phyloP scores from a whole-genome alignment of 805 yeast genomes.

The Blastobotrys parvus region DNA sequence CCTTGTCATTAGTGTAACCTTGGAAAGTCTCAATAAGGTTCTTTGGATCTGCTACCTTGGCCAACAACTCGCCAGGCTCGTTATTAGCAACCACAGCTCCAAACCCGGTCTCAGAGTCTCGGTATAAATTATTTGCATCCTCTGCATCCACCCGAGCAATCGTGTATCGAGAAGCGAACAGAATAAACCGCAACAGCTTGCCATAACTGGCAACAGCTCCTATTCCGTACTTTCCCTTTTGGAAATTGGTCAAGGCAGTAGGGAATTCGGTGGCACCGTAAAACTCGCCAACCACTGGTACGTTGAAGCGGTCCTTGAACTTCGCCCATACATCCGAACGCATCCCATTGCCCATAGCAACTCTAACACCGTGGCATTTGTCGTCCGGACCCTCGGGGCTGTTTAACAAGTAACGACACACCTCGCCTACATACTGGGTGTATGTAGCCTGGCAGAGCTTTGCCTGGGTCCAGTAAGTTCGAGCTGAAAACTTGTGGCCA shows the following conservation, averaged over 20 bases:
- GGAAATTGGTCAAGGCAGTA: conserved; percentile 73
- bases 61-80: conserved; percentile 83
- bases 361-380: conserved; percentile 45
- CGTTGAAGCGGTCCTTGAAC: conserved; percentile 69
- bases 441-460: conserved; percentile 63
- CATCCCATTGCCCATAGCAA: conserved; percentile 87
- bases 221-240: conserved; percentile 67
- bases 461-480: conserved; percentile 86
- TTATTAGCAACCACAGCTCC: conserved; percentile 45
- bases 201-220: conserved; percentile 89
- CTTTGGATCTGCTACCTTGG: conserved; percentile 55
- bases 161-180: conserved; percentile 32
- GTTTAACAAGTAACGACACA: conserved; percentile 74
- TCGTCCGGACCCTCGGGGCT: conserved; percentile 58
- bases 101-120: conserved; percentile 58
- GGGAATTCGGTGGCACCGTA: conserved; percentile 94
- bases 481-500: conserved; percentile 73
- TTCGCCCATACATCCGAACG: conserved; percentile 82
- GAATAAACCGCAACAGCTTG: conserved; percentile 24
- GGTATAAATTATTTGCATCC: conserved; percentile 61
- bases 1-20: conserved; percentile 76
- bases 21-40: conserved; percentile 73
- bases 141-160: conserved; percentile 73
- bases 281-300: conserved; percentile 76
- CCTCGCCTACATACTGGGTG: conserved; percentile 91